Conservation (phyloP, 2,329 filamentous ascomycete genomes). For the Colletotrichum euphorbiae region DNA sequence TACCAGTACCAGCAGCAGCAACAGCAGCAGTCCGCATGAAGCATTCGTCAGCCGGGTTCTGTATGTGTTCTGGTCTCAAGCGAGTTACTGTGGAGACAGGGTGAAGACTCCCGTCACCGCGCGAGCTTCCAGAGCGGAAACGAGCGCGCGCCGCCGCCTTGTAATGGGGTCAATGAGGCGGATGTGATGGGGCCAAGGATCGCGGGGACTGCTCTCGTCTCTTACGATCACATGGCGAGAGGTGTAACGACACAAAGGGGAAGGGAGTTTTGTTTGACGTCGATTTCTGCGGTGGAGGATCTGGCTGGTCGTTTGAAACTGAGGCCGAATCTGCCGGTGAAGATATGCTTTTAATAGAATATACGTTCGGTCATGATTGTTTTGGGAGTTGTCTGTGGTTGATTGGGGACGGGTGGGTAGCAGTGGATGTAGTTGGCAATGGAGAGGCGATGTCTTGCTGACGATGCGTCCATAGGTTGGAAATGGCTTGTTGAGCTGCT, state of each 20-base stretch:
- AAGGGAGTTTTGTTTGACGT: conserved; percentile 11
- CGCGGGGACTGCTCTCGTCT: neutral
- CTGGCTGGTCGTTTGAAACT: conserved; percentile 12
- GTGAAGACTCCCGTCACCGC: neutral
- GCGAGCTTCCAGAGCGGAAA: conserved; percentile 2
- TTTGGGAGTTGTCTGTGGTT: neutral
- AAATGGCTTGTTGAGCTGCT: neutral
- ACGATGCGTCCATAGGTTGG: neutral
- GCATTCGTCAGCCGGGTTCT: neutral
- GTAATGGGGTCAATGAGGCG: neutral
- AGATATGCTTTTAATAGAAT: conserved; percentile 38
- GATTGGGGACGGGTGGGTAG: neutral
- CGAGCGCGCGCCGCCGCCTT: conserved; percentile 16
- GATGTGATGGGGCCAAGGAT: neutral
- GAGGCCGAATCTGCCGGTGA: conserved; percentile 22
- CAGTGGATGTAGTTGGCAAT: neutral
- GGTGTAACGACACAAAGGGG: conserved; percentile 15
- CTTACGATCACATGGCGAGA: conserved; percentile 1
- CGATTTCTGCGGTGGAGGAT: conserved; percentile 10
- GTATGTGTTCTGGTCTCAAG: too few species aligned
- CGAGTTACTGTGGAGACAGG: neutral
- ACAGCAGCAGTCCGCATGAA: conserved; percentile 47
- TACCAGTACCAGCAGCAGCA: conserved; percentile 86
- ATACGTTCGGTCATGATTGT: conserved; percentile 25
- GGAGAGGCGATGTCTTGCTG: conserved; percentile 1